These are phyloP conservation scores for Oryza officinalis DNA, from an alignment of 176 grass and related monocot species.

Conservation along the genomic window DNA sequence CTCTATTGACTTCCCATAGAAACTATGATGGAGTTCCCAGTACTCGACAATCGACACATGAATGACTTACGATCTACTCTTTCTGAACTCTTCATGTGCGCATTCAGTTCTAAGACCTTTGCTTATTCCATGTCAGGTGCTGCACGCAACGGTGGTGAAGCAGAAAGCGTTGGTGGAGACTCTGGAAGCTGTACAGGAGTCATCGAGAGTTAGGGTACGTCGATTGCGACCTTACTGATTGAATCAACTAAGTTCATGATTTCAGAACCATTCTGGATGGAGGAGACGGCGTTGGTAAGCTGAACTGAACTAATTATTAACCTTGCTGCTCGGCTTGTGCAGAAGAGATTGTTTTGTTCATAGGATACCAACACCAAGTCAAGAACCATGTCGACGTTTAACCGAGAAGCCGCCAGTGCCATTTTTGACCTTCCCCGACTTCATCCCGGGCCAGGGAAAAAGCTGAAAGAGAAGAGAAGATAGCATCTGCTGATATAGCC, in stretches of 20 bases:
- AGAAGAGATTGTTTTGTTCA: slow-evolving; percentile 81
- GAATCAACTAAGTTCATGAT: neutral
- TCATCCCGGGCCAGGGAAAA: neutral
- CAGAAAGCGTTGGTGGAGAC: slow-evolving; percentile 67
- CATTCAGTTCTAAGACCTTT: neutral
- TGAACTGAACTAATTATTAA: slow-evolving; percentile 2
- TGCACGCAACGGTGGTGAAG: slow-evolving; percentile 54
- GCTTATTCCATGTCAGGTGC: slow-evolving; percentile 30
- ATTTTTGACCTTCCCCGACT: slow-evolving; percentile 47
- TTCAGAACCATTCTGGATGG: neutral
- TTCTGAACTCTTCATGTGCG: neutral
- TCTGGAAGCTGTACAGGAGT: slow-evolving; percentile 70
- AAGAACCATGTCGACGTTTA: slow-evolving; percentile 13
- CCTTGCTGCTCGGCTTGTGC: neutral
- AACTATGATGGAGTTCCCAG: neutral
- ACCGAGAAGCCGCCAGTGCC: slow-evolving; percentile 28
- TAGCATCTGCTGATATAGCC: neutral
- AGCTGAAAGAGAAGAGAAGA: slow-evolving; percentile 28
- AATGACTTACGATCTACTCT: neutral
- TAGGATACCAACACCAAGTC: slow-evolving; percentile 34
- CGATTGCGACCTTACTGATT: neutral
- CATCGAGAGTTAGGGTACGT: slow-evolving; percentile 64
- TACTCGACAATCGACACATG: neutral
- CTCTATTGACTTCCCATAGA: neutral
- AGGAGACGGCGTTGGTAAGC: neutral